Conservation (phyloP, 2,329 filamentous ascomycete genomes). For the Lomentospora prolificans region DNA sequence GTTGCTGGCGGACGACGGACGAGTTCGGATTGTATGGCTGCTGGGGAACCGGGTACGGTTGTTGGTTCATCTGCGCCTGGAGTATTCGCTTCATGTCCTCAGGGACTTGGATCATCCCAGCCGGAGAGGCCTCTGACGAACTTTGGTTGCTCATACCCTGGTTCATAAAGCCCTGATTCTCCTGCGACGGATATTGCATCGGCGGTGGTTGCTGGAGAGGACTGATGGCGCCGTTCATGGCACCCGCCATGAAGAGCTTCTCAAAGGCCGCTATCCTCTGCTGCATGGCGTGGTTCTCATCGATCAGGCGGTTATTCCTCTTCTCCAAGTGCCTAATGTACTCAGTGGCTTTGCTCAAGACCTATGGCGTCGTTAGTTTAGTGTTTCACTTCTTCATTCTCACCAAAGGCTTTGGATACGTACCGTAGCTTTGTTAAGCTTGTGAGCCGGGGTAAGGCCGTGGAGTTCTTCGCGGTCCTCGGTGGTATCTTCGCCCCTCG, state of each 20-base stretch:
- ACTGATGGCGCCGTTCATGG: slow-evolving; percentile 53
- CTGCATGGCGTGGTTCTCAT: slow-evolving; percentile 74
- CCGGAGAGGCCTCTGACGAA: slow-evolving; percentile 29
- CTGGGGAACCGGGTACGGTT: slow-evolving; percentile 40
- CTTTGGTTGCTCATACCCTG: slow-evolving; percentile 33
- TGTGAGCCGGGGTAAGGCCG: slow-evolving; percentile 78
- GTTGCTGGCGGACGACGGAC: slow-evolving; percentile 41
- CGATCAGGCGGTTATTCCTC: slow-evolving; percentile 69
- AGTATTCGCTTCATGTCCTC: slow-evolving; percentile 56
- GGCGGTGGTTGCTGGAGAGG: slow-evolving; percentile 44
- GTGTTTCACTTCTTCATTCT: not conserved
- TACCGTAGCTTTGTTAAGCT: slow-evolving; percentile 94
- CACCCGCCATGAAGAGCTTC: slow-evolving; percentile 70
- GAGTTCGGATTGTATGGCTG: slow-evolving; percentile 38
- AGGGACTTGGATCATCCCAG: slow-evolving; percentile 56
- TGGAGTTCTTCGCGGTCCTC: slow-evolving; percentile 73
- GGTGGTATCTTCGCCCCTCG: slow-evolving; percentile 55
- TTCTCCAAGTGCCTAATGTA: slow-evolving; percentile 93
- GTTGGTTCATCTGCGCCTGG: slow-evolving; percentile 45
- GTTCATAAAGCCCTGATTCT: slow-evolving; percentile 31
- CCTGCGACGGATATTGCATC: slow-evolving; percentile 32
- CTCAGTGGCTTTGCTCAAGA: slow-evolving; percentile 89
- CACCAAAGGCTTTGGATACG: too few relatives aligned
- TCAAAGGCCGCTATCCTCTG: slow-evolving; percentile 64
- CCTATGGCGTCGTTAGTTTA: slow-evolving; percentile 39